These are phyloP conservation scores for Acacia confusa DNA, from an alignment of 306 rosid genomes.

Conservation along the genomic window DNA sequence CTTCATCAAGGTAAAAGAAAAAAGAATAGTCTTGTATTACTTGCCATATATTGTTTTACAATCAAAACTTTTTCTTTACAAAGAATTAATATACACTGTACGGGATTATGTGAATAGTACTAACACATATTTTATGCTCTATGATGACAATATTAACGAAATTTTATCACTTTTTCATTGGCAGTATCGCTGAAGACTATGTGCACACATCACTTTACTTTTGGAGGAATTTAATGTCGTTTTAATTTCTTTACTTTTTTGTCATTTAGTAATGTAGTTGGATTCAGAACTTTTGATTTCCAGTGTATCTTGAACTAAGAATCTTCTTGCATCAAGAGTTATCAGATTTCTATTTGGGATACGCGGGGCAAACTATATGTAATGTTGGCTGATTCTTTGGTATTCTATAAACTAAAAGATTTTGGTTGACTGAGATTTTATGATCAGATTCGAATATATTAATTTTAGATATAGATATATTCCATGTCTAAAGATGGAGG, in stretches of 20 bases:
- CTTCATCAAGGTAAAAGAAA: neutral
- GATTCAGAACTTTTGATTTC: neutral
- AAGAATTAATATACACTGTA: neutral
- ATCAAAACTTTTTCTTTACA: neutral
- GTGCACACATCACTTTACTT: neutral
- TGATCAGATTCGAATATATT: neutral
- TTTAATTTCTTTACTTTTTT: neutral
- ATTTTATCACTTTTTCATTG: neutral
- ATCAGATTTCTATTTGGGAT: neutral
- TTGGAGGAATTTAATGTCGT: neutral
- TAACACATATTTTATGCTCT: neutral
- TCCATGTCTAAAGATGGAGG: too few species aligned
- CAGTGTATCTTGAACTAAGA: neutral
- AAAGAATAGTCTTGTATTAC: neutral
- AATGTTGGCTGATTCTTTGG: neutral
- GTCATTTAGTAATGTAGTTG: neutral
- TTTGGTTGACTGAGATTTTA: neutral
- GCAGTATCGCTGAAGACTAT: constrained; percentile 7
- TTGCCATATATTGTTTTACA: neutral
- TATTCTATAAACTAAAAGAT: neutral
- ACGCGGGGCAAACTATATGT: neutral
- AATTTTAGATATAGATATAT: neutral
- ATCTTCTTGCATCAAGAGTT: neutral
- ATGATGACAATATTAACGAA: neutral
- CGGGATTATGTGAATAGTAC: neutral